Evolutionary conservation across 257 asterid species (phyloP).

Genomic region (Haberlea rhodopensis): DNA sequence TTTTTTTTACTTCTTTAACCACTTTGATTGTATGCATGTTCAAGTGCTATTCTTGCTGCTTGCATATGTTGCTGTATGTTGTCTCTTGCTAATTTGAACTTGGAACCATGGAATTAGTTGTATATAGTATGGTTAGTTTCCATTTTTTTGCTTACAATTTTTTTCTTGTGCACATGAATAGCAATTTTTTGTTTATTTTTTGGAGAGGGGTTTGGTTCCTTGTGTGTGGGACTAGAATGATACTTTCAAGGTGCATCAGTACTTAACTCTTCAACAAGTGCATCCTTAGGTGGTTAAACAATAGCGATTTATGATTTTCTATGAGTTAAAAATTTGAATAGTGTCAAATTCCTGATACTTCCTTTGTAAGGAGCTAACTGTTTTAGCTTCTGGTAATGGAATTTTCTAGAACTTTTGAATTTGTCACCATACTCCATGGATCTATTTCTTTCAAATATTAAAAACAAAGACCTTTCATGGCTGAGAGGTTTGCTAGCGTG

Average conservation of each 20-base stretch:
- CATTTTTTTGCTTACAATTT: no score
- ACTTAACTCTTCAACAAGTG: not conserved
- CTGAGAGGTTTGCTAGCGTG: no score
- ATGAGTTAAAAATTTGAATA: no score
- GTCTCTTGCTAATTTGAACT: not conserved
- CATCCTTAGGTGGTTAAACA: not conserved
- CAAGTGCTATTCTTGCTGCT: not conserved
- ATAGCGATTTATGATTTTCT: not conserved
- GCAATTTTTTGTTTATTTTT: not conserved
- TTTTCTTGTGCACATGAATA: not conserved
- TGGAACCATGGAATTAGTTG: not conserved
- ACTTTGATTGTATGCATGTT: not conserved
- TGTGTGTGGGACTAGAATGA: conserved; percentile 9
- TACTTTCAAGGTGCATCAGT: not conserved
- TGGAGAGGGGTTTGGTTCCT: not conserved
- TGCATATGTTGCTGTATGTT: not conserved
- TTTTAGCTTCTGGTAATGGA: conserved; percentile 10
- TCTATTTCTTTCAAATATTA: no score
- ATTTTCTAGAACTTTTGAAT: no score
- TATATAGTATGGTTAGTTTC: not conserved
- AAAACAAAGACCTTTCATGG: no score
- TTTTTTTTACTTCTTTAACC: no score
- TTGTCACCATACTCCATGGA: no score
- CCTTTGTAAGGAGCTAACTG: conserved; percentile 1
- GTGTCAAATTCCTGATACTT: not conserved